A percentile compares a stretch with the other conserved stretches of the same genome.
phyloP scores from a whole-genome alignment of 2,329 filamentous ascomycete species.

The Cytospora mali region DNA sequence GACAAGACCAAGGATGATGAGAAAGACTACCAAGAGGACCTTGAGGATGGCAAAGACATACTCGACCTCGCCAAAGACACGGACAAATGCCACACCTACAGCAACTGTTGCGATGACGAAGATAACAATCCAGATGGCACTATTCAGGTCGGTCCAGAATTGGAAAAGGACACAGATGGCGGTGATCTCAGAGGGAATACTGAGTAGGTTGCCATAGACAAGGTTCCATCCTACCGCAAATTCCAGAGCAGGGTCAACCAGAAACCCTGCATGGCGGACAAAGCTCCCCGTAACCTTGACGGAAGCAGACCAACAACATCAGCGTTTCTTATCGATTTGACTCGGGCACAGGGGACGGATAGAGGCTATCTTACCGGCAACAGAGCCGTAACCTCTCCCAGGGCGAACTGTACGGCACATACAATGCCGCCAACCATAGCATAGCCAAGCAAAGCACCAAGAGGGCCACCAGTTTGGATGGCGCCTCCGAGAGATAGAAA shows the following conservation, averaged over 20 bases:
- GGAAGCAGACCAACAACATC: not conserved
- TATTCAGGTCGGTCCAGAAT: constrained; percentile 63
- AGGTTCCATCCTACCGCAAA: constrained; percentile 58
- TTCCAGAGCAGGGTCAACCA: constrained; percentile 63
- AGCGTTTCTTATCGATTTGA: not conserved
- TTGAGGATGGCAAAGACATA: constrained; percentile 57
- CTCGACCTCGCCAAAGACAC: constrained; percentile 63
- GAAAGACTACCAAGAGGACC: constrained; percentile 62
- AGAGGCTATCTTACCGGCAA: constrained; percentile 46
- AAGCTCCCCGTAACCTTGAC: constrained; percentile 58
- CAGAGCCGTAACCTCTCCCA: constrained; percentile 63
- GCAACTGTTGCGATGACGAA: constrained; percentile 57
- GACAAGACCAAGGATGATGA: constrained; percentile 64
- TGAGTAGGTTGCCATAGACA: constrained; percentile 57
- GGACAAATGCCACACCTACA: constrained; percentile 60
- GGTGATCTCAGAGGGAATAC: constrained; percentile 62
- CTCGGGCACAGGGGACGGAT: not conserved
- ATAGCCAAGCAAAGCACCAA: constrained; percentile 55
- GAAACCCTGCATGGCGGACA: constrained; percentile 61
- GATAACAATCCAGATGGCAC: constrained; percentile 53
- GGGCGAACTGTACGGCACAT: constrained; percentile 59
- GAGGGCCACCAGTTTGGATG: constrained; percentile 52
- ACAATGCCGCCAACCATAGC: constrained; percentile 59
- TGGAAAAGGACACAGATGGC: constrained; percentile 65
- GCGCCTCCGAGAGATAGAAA: constrained; percentile 61